phyloP scores from a whole-genome alignment of 768 basidiomycete species.

The Pleurotus ostreatus region DNA sequence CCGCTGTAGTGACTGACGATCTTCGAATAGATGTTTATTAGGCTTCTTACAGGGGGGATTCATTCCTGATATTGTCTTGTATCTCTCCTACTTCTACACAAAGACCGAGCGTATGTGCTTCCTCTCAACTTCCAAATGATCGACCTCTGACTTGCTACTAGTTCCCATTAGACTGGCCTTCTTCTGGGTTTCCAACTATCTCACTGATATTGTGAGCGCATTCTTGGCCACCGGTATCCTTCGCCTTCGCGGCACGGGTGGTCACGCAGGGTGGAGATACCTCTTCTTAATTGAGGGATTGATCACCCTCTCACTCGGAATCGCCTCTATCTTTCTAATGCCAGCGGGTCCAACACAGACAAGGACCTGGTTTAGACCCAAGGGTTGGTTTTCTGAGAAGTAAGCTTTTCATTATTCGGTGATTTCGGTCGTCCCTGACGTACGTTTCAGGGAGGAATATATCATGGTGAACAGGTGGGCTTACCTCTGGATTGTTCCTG shows the following conservation, averaged over 20 bases:
- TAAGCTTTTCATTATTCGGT: constrained; percentile 17
- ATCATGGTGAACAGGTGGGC: constrained; percentile 56
- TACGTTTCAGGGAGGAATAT: constrained; percentile 43
- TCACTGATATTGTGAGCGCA: constrained; percentile 49
- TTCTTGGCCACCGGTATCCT: constrained; percentile 67
- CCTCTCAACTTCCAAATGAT: background rate
- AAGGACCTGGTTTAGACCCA: constrained; percentile 51
- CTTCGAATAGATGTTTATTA: constrained; percentile 37
- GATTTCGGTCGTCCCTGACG: background rate
- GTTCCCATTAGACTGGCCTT: constrained; percentile 65
- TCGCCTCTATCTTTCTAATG: constrained; percentile 53
- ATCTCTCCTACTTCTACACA: constrained; percentile 64
- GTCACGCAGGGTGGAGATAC: constrained; percentile 55
- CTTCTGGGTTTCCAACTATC: constrained; percentile 65
- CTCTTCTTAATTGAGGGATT: constrained; percentile 54
- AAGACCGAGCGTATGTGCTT: constrained; percentile 43
- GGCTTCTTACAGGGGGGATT: constrained; percentile 65
- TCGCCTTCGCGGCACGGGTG: constrained; percentile 45
- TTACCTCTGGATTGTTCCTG: background rate
- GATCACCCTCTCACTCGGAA: constrained; percentile 45
- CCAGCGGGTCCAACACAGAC: constrained; percentile 65
- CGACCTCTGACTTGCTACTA: constrained; percentile 14
- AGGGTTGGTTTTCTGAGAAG: constrained; percentile 66
- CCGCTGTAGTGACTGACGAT: too few species aligned
- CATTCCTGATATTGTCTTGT: constrained; percentile 61